Evolutionary conservation across 805 yeast genomes (phyloP).

Genomic region (Starmera dryadoides): DNA sequence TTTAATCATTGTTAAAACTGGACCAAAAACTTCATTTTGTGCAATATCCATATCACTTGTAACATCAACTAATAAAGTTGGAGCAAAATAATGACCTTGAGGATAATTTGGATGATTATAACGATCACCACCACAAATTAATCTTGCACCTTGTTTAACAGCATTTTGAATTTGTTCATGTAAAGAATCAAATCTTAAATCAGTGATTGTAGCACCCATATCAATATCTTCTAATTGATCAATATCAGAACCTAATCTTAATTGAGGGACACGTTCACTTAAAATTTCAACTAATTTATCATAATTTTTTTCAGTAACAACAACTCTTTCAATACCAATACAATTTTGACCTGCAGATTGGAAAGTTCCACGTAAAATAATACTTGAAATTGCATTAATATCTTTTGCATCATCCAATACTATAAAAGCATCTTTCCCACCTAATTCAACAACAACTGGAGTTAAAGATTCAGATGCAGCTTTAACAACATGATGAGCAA

Average conservation of each 20-base stretch:
- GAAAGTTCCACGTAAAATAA: constrained; percentile 89
- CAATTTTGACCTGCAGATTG: constrained; percentile 98
- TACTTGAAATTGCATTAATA: constrained; percentile 54
- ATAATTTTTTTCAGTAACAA: constrained; percentile 68
- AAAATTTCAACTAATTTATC: constrained; percentile 52
- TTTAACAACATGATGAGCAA: constrained; percentile 78
- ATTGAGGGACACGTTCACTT: constrained; percentile 43
- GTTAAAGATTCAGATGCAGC: constrained; percentile 85
- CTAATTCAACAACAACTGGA: constrained; percentile 92
- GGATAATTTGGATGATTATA: constrained; percentile 88
- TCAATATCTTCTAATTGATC: constrained; percentile 89
- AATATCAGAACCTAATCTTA: constrained; percentile 84
- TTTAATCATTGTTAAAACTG: constrained; percentile 72
- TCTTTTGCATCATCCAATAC: constrained; percentile 76
- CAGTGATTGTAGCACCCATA: constrained; percentile 93
- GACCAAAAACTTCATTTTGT: constrained; percentile 91
- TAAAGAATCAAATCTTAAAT: constrained; percentile 59
- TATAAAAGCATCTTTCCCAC: constrained; percentile 92
- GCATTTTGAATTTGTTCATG: constrained; percentile 69
- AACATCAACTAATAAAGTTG: constrained; percentile 83
- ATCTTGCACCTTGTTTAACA: constrained; percentile 69
- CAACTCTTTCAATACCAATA: constrained; percentile 93
- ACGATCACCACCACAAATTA: constrained; percentile 76
- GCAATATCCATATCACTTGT: constrained; percentile 73
- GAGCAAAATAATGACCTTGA: constrained; percentile 88